Percentiles rank a stretch among this genome's conserved stretches.
Evolutionary conservation across 2,329 filamentous ascomycete species (phyloP).

Genomic region (Talaromyces atroroseus): DNA sequence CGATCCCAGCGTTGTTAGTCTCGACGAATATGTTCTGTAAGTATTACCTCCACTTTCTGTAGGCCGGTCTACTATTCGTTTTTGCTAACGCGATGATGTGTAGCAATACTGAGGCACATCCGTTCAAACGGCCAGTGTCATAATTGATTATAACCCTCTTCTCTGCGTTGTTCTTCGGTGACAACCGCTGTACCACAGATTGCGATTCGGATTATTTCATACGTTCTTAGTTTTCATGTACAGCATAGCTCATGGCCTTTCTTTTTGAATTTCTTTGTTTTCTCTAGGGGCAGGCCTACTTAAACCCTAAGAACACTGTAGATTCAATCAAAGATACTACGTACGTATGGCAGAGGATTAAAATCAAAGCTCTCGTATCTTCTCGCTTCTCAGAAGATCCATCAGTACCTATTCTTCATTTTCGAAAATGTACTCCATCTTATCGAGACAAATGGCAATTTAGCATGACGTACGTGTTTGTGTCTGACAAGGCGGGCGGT

Average conservation of each 20-base stretch:
- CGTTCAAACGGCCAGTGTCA: constrained; percentile 20
- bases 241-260: background rate
- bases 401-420: background rate
- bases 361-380: background rate
- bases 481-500: constrained; percentile 12
- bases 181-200: background rate
- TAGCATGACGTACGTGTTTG: background rate
- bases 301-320: background rate
- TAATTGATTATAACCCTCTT: background rate
- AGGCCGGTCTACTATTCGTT: background rate
- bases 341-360: background rate
- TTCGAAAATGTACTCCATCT: background rate
- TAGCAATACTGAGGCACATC: constrained; percentile 32
- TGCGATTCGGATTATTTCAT: background rate
- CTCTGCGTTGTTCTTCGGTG: background rate
- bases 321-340: background rate
- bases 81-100: constrained; percentile 13
- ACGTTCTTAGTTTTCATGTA: background rate
- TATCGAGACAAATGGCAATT: too few relatives aligned
- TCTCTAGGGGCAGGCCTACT: too few relatives aligned
- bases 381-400: background rate
- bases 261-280: background rate
- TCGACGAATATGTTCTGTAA: constrained; percentile 45
- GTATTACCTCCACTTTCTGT: constrained; percentile 18
- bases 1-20: constrained; percentile 37